Percentiles rank a stretch among this genome's conserved stretches.
Evolutionary conservation across 805 yeast genomes (phyloP).

Genomic region (Teunomyces aglyptinius): DNA sequence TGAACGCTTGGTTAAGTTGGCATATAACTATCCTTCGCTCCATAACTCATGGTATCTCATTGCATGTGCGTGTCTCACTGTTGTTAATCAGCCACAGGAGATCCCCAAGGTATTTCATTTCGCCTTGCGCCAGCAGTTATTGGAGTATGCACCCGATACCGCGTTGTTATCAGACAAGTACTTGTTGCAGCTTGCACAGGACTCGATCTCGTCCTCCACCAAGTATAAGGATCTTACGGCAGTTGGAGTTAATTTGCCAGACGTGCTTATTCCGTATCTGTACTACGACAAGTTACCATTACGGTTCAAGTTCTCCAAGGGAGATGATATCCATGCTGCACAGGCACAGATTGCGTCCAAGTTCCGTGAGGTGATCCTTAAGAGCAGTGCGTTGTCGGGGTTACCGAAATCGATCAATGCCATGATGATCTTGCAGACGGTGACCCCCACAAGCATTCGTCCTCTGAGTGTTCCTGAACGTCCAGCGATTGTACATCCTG

Average conservation of each 20-base stretch:
- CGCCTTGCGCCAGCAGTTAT: conserved; percentile 50
- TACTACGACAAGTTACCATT: conserved; percentile 39
- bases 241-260: conserved; percentile 44
- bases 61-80: conserved; percentile 79
- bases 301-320: conserved; percentile 29
- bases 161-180: conserved; percentile 31
- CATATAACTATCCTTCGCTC: conserved; percentile 54
- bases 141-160: conserved; percentile 27
- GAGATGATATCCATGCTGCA: conserved; percentile 35
- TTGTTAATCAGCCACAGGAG: conserved; percentile 79
- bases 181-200: conserved; percentile 37
- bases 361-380: conserved; percentile 74
- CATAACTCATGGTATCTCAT: conserved; percentile 67
- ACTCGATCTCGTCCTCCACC: conserved; percentile 37
- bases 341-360: conserved; percentile 46
- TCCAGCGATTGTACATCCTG: conserved; percentile 28
- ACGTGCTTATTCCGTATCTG: conserved; percentile 38
- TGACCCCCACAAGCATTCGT: conserved; percentile 53
- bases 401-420: conserved; percentile 84
- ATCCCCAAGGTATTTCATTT: conserved; percentile 72
- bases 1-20: conserved; percentile 51
- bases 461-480: conserved; percentile 27
- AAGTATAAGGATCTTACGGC: conserved; percentile 38
- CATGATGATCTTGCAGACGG: conserved; percentile 57
- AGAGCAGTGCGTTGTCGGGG: conserved; percentile 77